phyloP scores from a whole-genome alignment of 1,284 basidiomycete genomes.

The Apiotrichum siamense region DNA sequence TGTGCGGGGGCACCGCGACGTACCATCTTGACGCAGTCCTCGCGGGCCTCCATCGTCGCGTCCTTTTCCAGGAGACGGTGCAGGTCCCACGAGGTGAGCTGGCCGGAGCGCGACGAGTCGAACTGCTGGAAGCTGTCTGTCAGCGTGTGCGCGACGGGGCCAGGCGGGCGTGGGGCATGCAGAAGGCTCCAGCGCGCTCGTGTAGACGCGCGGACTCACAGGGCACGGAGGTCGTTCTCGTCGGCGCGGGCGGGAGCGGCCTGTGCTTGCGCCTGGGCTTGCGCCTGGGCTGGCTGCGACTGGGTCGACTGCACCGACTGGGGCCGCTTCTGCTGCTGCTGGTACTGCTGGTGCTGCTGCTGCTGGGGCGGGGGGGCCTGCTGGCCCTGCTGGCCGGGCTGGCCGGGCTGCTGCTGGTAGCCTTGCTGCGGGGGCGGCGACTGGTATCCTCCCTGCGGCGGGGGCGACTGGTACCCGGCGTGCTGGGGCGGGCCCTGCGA shows the following conservation, averaged over 20 bases:
- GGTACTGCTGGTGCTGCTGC: constrained; percentile 11
- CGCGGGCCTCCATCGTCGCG: constrained; percentile 44
- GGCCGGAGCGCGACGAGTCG: constrained; percentile 39
- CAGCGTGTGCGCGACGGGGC: too few species aligned
- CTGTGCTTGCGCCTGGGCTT: constrained; percentile 9
- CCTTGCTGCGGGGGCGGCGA: constrained; percentile 1
- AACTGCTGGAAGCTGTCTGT: constrained; percentile 39
- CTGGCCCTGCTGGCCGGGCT: constrained; percentile 3
- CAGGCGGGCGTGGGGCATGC: background rate
- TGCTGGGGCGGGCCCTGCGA: background rate
- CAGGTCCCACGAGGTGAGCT: constrained; percentile 41
- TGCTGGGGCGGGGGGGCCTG: background rate
- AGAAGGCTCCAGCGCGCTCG: background rate
- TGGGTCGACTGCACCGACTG: constrained; percentile 7
- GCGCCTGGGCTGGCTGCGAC: constrained; percentile 16
- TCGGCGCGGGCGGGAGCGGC: constrained; percentile 9
- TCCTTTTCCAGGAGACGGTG: constrained; percentile 44
- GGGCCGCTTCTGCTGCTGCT: constrained; percentile 1
- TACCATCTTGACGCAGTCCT: constrained; percentile 49
- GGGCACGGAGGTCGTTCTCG: constrained; percentile 29
- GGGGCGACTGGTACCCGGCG: background rate
- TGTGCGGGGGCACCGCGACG: constrained; percentile 5
- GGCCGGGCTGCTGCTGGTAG: background rate
- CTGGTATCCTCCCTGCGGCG: too few species aligned
- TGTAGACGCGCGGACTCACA: constrained; percentile 26